Conservation (phyloP, 1,284 basidiomycete genomes). For the Puccinia triticina region DNA sequence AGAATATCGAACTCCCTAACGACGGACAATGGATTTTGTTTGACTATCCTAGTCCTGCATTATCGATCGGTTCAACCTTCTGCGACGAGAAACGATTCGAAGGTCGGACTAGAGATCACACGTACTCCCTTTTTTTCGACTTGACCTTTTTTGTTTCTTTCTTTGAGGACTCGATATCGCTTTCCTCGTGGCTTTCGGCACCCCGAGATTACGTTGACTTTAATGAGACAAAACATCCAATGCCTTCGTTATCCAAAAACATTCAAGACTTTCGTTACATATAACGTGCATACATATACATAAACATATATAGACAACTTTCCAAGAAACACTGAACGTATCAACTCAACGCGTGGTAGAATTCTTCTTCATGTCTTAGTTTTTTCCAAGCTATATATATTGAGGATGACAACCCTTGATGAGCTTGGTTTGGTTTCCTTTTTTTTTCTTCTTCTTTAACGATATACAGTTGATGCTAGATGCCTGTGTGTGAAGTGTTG, state of each 20-base stretch:
- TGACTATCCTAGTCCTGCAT: not conserved
- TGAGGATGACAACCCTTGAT: not conserved
- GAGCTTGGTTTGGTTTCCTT: not conserved
- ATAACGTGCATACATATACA: not conserved
- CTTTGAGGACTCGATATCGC: not conserved
- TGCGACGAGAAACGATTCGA: not conserved
- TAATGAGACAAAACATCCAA: constrained; percentile 4
- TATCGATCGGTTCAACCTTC: not conserved
- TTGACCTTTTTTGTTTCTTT: not conserved
- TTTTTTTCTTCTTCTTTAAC: not conserved
- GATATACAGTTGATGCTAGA: not conserved
- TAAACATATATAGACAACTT: too few relatives aligned
- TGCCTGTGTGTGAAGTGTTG: not conserved
- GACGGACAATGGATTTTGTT: not conserved
- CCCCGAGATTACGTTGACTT: not conserved
- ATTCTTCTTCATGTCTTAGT: not conserved
- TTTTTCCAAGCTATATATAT: not conserved
- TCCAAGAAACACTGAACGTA: not conserved
- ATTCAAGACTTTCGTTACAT: constrained; percentile 3
- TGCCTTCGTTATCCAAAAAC: not conserved
- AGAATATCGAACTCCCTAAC: not conserved
- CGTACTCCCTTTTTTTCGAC: too few relatives aligned
- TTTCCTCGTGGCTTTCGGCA: not conserved
- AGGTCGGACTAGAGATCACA: not conserved
- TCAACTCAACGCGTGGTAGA: not conserved